Evolutionary conservation across 306 rosid species (phyloP).

Genomic region (Geum urbanum): DNA sequence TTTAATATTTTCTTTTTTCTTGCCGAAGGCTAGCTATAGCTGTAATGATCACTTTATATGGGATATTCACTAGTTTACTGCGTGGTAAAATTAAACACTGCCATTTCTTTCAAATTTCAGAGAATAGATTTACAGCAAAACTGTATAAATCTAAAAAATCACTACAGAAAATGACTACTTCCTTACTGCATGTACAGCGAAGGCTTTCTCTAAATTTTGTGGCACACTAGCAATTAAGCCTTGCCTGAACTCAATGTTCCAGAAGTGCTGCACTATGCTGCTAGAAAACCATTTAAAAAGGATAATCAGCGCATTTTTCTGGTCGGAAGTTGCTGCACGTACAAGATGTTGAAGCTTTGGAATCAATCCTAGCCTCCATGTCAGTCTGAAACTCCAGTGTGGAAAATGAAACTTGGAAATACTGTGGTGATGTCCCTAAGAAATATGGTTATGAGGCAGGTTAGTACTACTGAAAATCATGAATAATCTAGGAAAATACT

Average conservation of each 20-base stretch:
- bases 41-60: too few relatives aligned
- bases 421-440: constrained; percentile 50
- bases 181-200: constrained; percentile 12
- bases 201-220: neutral
- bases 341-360: neutral
- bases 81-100: too few relatives aligned
- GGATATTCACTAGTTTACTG: too few relatives aligned
- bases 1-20: too few relatives aligned
- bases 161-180: neutral
- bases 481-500: neutral
- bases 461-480: neutral
- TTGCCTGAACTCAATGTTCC: neutral
- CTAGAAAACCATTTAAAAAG: neutral
- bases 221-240: neutral
- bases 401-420: constrained; percentile 58
- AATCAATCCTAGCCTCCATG: neutral
- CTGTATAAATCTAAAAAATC: neutral
- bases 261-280: neutral
- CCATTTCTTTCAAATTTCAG: too few relatives aligned
- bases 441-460: constrained; percentile 17
- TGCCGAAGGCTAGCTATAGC: too few relatives aligned
- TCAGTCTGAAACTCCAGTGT: constrained; percentile 44
- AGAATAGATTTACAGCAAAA: too few relatives aligned
- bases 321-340: neutral
- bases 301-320: neutral